Evolutionary conservation across 148 eudicot species (phyloP), one percentile per base, ranked within the genome.

Genomic region (Cornus kousa): DNA sequence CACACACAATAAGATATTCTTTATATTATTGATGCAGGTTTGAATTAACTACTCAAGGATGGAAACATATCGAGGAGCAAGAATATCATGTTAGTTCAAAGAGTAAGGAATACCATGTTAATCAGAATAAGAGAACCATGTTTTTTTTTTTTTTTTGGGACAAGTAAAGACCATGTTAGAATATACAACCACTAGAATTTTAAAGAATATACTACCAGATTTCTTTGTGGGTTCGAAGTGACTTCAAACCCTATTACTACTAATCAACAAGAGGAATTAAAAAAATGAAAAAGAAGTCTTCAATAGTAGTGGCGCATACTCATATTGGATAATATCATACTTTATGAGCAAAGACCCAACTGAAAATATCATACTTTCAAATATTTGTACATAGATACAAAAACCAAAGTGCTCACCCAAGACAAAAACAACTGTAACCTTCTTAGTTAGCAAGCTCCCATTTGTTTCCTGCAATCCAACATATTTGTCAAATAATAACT

Each of bases 381-480:
- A 16, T 9, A 39, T 64, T 9, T 33, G 17, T 14, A 76, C 10
- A 43, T 67, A 31, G 22, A 67, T 57, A 20, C 74, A 74, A 70
- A 20, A 70, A 65, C 39, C 68, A 65, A 76, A 65, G 65, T 60
- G 76, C 83, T 81, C 83, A 81, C 83, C 80, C 71, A 88, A 80
- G 28, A 88, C 91, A 81, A 86, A 88, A 57, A 88, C 83, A 74
- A 88, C 86, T 66, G 72, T 84, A 70, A 85, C 77, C 78, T 85
- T 86, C 78, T 83, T 84, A 28, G 62, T 57, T 46, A 39, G 76
- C 20, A 67, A 39, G 75, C 88, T 88, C 77, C 72, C 85, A 80
- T 70, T 82, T 74, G 74, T 85, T 73, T 77, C 91, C 83, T 81
- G 77, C 77, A 72, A 77, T 76, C 60, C 67, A 24, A 60, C 50